These are phyloP conservation scores for Actinomortierella ambigua DNA, from an alignment of 371 early-diverging fungal genomes.

Conservation along the genomic window DNA sequence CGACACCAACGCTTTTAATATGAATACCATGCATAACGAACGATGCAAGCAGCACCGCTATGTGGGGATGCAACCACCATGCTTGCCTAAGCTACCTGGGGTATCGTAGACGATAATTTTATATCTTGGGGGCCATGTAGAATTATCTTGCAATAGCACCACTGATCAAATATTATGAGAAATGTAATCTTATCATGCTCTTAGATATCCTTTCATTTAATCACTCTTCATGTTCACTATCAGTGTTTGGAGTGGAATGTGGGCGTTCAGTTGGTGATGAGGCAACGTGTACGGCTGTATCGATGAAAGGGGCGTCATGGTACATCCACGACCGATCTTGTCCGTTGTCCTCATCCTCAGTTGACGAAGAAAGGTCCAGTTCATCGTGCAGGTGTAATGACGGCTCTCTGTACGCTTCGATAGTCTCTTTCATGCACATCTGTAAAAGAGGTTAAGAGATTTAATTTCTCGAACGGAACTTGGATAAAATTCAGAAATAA, in stretches of 20 bases:
- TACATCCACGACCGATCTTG: slow-evolving; percentile 4
- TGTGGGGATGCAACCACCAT: slow-evolving; percentile 7
- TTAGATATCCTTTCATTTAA: no score
- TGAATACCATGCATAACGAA: not conserved
- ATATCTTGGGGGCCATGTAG: no score
- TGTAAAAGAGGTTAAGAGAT: not conserved
- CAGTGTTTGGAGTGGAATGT: slow-evolving; percentile 1
- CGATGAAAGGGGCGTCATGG: slow-evolving; percentile 1
- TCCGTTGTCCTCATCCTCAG: not conserved
- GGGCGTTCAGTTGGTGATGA: not conserved
- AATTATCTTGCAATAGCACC: no score
- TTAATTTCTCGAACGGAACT: slow-evolving; percentile 2
- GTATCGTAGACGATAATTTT: no score
- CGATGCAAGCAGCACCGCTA: not conserved
- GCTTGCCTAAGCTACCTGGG: not conserved
- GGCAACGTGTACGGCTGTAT: not conserved
- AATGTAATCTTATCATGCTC: no score
- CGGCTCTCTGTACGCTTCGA: not conserved
- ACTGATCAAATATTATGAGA: no score
- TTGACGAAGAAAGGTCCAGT: not conserved
- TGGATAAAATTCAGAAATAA: slow-evolving; percentile 1
- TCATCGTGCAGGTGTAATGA: not conserved
- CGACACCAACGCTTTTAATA: not conserved
- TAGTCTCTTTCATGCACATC: slow-evolving; percentile 4
- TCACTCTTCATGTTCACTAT: slow-evolving; percentile 4